Conservation (phyloP, 148 eudicot genomes). For the Simmondsia chinensis region DNA sequence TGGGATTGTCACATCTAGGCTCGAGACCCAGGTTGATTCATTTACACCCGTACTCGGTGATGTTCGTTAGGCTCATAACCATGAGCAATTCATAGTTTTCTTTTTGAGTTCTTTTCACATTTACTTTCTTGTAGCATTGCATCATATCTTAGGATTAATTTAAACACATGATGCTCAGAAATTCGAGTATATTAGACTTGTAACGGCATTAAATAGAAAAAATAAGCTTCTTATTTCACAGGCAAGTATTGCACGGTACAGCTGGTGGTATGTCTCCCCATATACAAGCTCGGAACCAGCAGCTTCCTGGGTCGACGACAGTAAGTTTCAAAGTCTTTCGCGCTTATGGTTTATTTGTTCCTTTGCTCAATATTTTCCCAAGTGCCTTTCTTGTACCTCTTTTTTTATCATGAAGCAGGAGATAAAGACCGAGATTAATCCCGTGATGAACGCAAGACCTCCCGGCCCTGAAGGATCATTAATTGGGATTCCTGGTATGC, state of each 20-base stretch:
- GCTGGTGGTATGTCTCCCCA: slow-evolving; percentile 82
- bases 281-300: slow-evolving; percentile 77
- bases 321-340: slow-evolving; percentile 26
- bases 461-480: slow-evolving; percentile 53
- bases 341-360: slow-evolving; percentile 1
- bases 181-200: no score
- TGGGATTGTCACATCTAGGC: no score
- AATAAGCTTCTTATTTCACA: slow-evolving; percentile 5
- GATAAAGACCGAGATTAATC: slow-evolving; percentile 45
- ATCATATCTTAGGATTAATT: no score
- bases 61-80: no score
- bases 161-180: no score
- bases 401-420: slow-evolving; percentile 34
- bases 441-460: slow-evolving; percentile 37
- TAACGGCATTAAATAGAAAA: neutral
- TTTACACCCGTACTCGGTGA: no score
- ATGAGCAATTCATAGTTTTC: no score
- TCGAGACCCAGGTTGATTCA: no score
- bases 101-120: no score
- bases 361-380: neutral
- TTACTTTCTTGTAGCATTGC: no score
- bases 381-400: neutral
- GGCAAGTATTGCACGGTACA: slow-evolving; percentile 93
- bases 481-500: slow-evolving; percentile 54
- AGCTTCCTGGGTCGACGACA: slow-evolving; percentile 50